These are phyloP conservation scores for Cryptomeria japonica DNA, from an alignment of 75 land plant species.

Conservation along the genomic window DNA sequence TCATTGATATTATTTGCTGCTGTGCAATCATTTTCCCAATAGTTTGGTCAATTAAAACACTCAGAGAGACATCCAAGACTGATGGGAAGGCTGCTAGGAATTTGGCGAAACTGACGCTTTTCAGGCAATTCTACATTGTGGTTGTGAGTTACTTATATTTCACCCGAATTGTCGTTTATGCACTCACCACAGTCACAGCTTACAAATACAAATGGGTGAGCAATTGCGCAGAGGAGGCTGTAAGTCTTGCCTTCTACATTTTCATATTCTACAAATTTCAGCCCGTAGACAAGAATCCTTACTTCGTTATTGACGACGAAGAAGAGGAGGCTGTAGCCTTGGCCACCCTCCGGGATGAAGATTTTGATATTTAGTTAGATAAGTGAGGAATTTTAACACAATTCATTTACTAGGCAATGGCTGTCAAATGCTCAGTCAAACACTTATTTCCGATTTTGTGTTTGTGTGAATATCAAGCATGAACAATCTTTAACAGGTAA, in stretches of 20 bases:
- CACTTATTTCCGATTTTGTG: not conserved
- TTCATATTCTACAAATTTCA: slow-evolving; percentile 65
- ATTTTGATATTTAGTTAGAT: slow-evolving; percentile 51
- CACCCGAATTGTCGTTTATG: slow-evolving; percentile 70
- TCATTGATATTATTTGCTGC: slow-evolving; percentile 68
- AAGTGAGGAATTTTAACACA: not conserved
- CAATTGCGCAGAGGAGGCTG: slow-evolving; percentile 47
- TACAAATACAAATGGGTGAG: slow-evolving; percentile 63
- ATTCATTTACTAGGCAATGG: not conserved
- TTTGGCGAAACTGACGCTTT: slow-evolving; percentile 59
- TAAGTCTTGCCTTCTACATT: slow-evolving; percentile 54
- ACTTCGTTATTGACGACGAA: slow-evolving; percentile 66
- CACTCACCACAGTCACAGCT: slow-evolving; percentile 46
- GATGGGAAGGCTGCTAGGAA: slow-evolving; percentile 77
- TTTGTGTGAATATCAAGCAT: not conserved
- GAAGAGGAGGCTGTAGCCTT: slow-evolving; percentile 62
- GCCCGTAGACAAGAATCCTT: slow-evolving; percentile 66
- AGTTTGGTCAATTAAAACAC: slow-evolving; percentile 69
- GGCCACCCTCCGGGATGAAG: slow-evolving; percentile 55
- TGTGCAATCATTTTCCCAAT: slow-evolving; percentile 78
- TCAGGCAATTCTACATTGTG: slow-evolving; percentile 65
- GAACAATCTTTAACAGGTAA: not conserved
- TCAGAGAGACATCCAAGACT: slow-evolving; percentile 69
- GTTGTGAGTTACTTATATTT: slow-evolving; percentile 73
- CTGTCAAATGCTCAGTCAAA: not conserved